Evolutionary conservation across 257 asterid species (phyloP).

Genomic region (Capsicum pubescens): DNA sequence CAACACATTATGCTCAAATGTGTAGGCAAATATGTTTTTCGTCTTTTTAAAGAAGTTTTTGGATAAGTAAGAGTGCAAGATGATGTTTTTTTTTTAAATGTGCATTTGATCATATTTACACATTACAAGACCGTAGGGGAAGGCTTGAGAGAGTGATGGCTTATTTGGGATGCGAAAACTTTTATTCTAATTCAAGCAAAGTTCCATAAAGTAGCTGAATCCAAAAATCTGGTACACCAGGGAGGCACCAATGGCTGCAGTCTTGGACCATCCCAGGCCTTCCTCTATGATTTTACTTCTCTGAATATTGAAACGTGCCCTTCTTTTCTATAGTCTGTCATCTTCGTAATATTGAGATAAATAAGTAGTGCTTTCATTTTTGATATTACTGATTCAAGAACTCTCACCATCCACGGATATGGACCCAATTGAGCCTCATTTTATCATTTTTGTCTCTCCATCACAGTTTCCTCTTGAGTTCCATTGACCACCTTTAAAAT

Average conservation of each 20-base stretch:
- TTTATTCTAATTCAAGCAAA: conserved; percentile 34
- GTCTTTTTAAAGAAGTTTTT: no score
- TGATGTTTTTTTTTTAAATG: no score
- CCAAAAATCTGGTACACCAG: conserved; percentile 58
- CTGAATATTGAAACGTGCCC: conserved; percentile 62
- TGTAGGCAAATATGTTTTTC: no score
- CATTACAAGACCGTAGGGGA: not conserved
- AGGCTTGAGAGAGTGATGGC: conserved; percentile 19
- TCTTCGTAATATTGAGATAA: conserved; percentile 55
- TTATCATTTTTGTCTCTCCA: conserved; percentile 56
- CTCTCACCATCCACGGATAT: conserved; percentile 68
- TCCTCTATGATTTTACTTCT: conserved; percentile 34
- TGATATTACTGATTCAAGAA: conserved; percentile 46
- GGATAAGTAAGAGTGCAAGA: no score
- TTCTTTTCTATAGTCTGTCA: conserved; percentile 68
- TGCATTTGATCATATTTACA: not conserved
- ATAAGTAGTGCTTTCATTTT: conserved; percentile 54
- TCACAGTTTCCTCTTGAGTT: conserved; percentile 35
- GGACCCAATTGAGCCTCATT: conserved; percentile 51
- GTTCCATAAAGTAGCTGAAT: conserved; percentile 57
- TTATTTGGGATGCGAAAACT: no score
- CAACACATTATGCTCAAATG: no score
- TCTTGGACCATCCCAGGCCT: conserved; percentile 49
- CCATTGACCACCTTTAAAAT: no score
- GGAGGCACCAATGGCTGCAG: conserved; percentile 52